Evolutionary conservation across 176 grass and related monocot species (phyloP), one percentile per base, ranked within the genome.

Genomic region (Typha latifolia): DNA sequence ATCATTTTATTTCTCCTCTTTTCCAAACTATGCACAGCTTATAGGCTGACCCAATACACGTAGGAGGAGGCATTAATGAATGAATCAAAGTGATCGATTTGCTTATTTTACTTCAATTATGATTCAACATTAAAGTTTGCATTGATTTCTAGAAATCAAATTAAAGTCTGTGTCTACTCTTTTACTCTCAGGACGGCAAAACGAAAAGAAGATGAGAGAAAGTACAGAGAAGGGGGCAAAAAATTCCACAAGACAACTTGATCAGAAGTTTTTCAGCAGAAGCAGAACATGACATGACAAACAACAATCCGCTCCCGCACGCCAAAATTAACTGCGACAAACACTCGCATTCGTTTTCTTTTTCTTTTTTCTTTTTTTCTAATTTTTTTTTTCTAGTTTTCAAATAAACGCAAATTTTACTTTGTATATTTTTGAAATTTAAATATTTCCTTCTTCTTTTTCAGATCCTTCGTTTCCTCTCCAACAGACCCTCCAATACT

Each of bases 381-480:
- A 55, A n/a, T 55, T 55, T 7, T 14, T 16, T 14, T 16, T 4
- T 55, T 55, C 24, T 29, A 29, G n/a, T n/a, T n/a, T n/a, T 29
- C 1, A 29, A 29, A 29, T 29, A 3, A 26, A 29, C 27, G 27
- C 2, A 3, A 3, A 29, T 29, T 29, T 29, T 2, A 29, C 1
- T 29, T 3, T 29, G 0, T 29, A 29, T 18, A 3, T 55, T 55
- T 55, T 16, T 55, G 12, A 14, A 55, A 15, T 14, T 52, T 15
- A 52, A 14, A 1, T 52, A 51, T 3, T 29, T 3, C 2, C 2
- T 29, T 29, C 2, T 29, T 29, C 0, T 19, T n/a, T 56, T 15
- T 6, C 37, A 80, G 10, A 65, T 63, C 49, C 67, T 78, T 63
- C 62, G 52, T 70, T 81, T 84, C 63, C 74, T 51, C 18, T 9